Conservation (phyloP, 129 eudicot genomes). For the Chrysanthemum makinoi region DNA sequence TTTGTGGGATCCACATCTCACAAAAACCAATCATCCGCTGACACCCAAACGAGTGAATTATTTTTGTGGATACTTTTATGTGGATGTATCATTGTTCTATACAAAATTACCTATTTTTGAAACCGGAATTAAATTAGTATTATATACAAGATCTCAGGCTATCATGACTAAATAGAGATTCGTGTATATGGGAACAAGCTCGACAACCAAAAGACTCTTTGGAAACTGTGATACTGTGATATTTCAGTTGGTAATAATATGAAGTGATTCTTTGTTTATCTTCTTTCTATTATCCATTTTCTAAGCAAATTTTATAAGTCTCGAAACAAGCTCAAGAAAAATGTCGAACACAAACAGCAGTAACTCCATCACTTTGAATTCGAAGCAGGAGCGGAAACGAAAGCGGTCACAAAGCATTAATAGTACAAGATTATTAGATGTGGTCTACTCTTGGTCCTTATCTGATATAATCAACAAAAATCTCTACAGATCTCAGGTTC, state of each 20-base stretch:
- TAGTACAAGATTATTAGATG: constrained; percentile 5
- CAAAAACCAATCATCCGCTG: no score
- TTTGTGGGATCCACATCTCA: no score
- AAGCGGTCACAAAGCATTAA: no score
- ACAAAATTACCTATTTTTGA: no score
- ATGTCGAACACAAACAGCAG: constrained; percentile 5
- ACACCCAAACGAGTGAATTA: no score
- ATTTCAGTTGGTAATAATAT: background rate
- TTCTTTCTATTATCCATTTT: no score
- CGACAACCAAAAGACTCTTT: background rate
- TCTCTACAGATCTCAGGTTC: constrained; percentile 46
- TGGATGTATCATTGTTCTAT: no score
- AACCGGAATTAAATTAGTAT: no score
- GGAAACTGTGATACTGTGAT: constrained; percentile 1
- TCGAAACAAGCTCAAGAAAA: background rate
- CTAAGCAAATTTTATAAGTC: background rate
- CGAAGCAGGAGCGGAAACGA: background rate
- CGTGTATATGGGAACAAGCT: no score
- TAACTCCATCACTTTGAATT: background rate
- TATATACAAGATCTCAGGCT: no score
- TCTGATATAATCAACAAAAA: constrained; percentile 33
- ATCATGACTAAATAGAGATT: no score
- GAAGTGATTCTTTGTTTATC: background rate
- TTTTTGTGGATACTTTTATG: no score
- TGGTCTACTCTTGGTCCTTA: constrained; percentile 43